Conservation (phyloP, 257 asterid genomes). For the Asclepias syriaca region DNA sequence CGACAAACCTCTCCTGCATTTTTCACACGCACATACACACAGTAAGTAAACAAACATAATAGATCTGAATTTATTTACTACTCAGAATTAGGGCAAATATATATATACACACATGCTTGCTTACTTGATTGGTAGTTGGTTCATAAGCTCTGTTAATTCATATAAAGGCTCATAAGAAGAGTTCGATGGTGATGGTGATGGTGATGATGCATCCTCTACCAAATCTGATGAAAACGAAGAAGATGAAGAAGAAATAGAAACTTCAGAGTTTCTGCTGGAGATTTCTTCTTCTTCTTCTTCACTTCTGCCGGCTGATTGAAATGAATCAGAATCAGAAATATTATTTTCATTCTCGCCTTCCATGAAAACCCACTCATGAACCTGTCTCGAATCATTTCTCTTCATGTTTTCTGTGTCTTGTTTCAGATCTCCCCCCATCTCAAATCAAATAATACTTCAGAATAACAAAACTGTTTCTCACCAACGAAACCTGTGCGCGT, state of each 20-base stretch:
- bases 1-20: constrained; percentile 58
- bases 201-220: constrained; percentile 37
- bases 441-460: too few relatives aligned
- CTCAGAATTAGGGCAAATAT: not conserved
- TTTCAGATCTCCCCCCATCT: constrained; percentile 21
- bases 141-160: constrained; percentile 46
- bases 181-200: constrained; percentile 26
- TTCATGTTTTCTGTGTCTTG: constrained; percentile 19
- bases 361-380: constrained; percentile 22
- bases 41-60: not conserved
- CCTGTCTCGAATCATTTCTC: constrained; percentile 22
- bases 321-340: constrained; percentile 21
- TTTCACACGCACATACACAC: not conserved
- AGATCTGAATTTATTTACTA: not conserved
- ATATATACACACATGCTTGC: not conserved
- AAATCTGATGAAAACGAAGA: constrained; percentile 29
- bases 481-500: not conserved
- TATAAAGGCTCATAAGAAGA: constrained; percentile 36
- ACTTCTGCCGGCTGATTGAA: constrained; percentile 16
- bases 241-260: constrained; percentile 28
- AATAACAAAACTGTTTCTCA: not conserved
- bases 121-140: constrained; percentile 62
- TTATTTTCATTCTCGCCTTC: constrained; percentile 11
- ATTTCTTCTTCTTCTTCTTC: not conserved
- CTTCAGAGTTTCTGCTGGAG: constrained; percentile 20